Evolutionary conservation across 306 rosid species (phyloP).

Genomic region (Medicago lupulina): DNA sequence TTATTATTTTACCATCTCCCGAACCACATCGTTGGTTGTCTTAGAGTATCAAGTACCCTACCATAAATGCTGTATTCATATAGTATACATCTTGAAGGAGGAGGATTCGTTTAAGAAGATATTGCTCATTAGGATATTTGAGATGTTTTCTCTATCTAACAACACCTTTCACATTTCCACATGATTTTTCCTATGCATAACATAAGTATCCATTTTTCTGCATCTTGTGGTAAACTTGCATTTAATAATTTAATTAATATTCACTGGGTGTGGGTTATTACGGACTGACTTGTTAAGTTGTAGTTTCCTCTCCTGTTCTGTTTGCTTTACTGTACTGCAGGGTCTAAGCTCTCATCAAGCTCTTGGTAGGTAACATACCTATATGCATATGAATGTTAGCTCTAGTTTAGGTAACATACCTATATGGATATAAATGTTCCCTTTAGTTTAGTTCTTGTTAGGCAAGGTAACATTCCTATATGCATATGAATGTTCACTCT

Average conservation of each 20-base stretch:
- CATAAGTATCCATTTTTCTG: slow-evolving; percentile 2
- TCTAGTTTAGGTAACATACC: not conserved
- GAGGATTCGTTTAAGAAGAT: not conserved
- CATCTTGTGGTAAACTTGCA: not conserved
- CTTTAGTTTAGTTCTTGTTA: not conserved
- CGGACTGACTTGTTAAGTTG: slow-evolving; percentile 48
- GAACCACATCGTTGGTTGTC: not conserved
- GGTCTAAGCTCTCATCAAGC: slow-evolving; percentile 42
- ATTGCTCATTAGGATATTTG: slow-evolving; percentile 16
- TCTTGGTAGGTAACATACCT: slow-evolving; percentile 30
- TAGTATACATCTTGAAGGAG: not conserved
- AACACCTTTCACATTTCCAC: not conserved
- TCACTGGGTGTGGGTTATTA: not conserved
- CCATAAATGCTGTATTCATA: not conserved
- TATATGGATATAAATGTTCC: slow-evolving; percentile 20
- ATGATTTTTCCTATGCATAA: not conserved
- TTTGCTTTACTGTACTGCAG: slow-evolving; percentile 45
- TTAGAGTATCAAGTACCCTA: not conserved
- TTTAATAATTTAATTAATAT: slow-evolving; percentile 4
- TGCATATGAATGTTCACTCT: slow-evolving; percentile 16
- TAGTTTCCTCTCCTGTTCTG: slow-evolving; percentile 46
- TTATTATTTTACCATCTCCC: not conserved
- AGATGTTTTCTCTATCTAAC: not conserved
- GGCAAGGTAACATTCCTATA: not conserved
- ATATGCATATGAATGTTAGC: slow-evolving; percentile 13